Conservation (phyloP, 805 yeast species). For the Suhomyces tanzawaensis region DNA sequence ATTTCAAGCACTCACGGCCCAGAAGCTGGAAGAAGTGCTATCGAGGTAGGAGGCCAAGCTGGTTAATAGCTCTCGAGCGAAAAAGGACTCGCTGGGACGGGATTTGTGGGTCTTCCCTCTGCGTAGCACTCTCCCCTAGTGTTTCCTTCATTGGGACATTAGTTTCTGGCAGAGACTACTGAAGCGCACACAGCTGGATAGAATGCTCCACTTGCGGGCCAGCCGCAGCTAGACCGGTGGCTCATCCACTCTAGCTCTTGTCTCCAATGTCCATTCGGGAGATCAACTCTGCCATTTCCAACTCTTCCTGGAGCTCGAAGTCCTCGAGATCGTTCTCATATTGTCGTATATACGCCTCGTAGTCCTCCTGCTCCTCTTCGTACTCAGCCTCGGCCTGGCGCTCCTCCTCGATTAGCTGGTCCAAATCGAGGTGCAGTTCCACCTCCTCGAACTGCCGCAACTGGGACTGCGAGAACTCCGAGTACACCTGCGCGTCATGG, state of each 20-base stretch:
- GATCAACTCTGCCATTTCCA: slow-evolving; percentile 14
- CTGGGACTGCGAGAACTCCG: slow-evolving; percentile 6
- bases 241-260: too few species aligned
- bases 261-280: slow-evolving; percentile 8
- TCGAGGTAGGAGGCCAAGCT: too few species aligned
- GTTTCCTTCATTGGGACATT: too few species aligned
- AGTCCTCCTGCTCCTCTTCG: slow-evolving; percentile 7
- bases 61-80: too few species aligned
- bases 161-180: too few species aligned
- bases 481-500: slow-evolving; percentile 15
- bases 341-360: slow-evolving; percentile 12
- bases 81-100: too few species aligned
- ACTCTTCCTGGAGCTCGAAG: slow-evolving; percentile 10
- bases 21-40: too few species aligned
- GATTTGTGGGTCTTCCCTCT: too few species aligned
- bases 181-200: too few species aligned
- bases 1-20: too few species aligned
- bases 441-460: slow-evolving; percentile 9
- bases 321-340: slow-evolving; percentile 21
- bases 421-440: slow-evolving; percentile 16
- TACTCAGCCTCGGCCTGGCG: slow-evolving; percentile 7
- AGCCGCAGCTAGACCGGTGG: background rate
- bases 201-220: too few species aligned
- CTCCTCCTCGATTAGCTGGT: slow-evolving; percentile 26
- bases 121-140: too few species aligned